Evolutionary conservation across 441 rosid species (phyloP).

Genomic region (Euphorbia schlechtendalii): DNA sequence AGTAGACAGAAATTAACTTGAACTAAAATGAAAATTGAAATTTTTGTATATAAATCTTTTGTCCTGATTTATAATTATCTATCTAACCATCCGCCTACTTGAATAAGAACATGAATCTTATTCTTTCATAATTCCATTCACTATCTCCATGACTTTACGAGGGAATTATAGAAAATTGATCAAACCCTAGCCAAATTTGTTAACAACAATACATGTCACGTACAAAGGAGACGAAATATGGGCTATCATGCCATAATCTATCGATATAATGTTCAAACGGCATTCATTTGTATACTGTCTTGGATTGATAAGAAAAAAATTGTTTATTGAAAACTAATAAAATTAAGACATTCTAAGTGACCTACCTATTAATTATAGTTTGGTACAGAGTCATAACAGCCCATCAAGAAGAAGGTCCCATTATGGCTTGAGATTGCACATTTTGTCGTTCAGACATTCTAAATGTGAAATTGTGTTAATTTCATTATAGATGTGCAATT

Average conservation of each 20-base stretch:
- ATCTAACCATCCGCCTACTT: no score
- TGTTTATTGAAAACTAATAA: slow-evolving; percentile 12
- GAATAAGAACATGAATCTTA: no score
- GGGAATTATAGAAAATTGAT: slow-evolving; percentile 7
- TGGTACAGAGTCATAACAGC: background rate
- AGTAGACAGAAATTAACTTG: no score
- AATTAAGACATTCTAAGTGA: slow-evolving; percentile 15
- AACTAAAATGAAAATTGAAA: no score
- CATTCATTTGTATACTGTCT: slow-evolving; percentile 6
- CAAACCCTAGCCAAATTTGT: background rate
- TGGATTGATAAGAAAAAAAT: background rate
- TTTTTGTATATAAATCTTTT: no score
- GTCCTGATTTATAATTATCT: background rate
- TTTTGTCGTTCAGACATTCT: background rate
- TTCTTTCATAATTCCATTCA: background rate
- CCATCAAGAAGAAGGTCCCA: slow-evolving; percentile 4
- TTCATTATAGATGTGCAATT: background rate
- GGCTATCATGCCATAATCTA: slow-evolving; percentile 16
- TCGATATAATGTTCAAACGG: background rate
- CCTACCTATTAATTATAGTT: background rate
- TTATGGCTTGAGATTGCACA: background rate
- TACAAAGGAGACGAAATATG: slow-evolving; percentile 13
- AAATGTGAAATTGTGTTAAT: background rate
- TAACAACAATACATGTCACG: slow-evolving; percentile 24
- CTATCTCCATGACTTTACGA: background rate